Conservation (phyloP, 108 stramenopile genomes). For the Pseudonitzschia multiseries region DNA sequence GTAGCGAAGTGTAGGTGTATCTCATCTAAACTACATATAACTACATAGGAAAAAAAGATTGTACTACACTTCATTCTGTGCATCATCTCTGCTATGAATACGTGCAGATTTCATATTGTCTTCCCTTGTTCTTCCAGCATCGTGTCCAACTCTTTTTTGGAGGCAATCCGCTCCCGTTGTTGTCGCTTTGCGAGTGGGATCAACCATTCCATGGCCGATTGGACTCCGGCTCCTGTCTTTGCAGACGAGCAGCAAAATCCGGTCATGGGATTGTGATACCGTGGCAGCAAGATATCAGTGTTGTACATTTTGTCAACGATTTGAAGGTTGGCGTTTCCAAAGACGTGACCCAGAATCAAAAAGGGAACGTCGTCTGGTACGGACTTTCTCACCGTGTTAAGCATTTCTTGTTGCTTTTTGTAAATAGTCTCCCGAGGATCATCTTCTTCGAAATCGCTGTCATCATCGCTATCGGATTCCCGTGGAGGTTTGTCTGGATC, state of each 20-base stretch:
- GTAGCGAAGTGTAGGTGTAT: too few species aligned
- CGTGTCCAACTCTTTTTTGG: conserved; percentile 18
- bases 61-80: too few species aligned
- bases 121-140: neutral
- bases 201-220: conserved; percentile 75
- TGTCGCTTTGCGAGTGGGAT: conserved; percentile 55
- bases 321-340: conserved; percentile 30
- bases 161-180: conserved; percentile 33
- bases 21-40: too few species aligned
- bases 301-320: conserved; percentile 29
- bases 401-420: conserved; percentile 37
- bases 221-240: conserved; percentile 72
- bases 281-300: conserved; percentile 40
- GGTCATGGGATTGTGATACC: conserved; percentile 44
- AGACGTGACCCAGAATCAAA: conserved; percentile 49
- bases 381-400: conserved; percentile 40
- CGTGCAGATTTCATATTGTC: neutral
- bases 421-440: conserved; percentile 5
- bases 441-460: conserved; percentile 9
- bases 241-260: conserved; percentile 72
- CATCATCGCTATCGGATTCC: conserved; percentile 35
- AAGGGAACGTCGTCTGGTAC: conserved; percentile 55
- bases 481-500: conserved; percentile 25
- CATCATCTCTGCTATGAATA: too few species aligned
- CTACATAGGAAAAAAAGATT: too few species aligned